These are phyloP conservation scores for Rhizoclosmatium globosum DNA, from an alignment of 192 early-diverging fungal species.

Conservation along the genomic window DNA sequence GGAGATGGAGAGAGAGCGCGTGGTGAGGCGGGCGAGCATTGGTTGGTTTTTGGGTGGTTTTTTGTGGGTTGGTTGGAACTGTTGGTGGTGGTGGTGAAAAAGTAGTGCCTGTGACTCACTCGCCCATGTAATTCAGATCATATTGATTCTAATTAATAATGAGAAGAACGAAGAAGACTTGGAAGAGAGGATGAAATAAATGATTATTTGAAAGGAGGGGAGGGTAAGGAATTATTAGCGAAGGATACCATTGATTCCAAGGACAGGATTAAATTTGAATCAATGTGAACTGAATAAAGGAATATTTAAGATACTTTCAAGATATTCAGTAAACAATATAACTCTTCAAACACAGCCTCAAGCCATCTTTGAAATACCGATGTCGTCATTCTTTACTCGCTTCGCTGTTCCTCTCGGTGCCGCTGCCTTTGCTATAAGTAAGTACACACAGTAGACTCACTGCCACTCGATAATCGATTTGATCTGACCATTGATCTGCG, in stretches of 20 bases:
- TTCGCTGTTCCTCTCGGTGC: not conserved
- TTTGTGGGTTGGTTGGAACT: not conserved
- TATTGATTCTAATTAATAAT: not conserved
- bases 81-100: not conserved
- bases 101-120: not conserved
- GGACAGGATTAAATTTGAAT: not conserved
- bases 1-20: not conserved
- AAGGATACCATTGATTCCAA: not conserved
- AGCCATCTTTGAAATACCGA: not conserved
- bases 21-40: conserved; percentile 1
- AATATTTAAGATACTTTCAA: too few relatives aligned
- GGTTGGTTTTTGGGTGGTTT: not conserved
- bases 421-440: not conserved
- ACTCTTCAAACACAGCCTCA: not conserved
- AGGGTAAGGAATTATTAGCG: not conserved
- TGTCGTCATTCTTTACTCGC: not conserved
- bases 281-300: not conserved
- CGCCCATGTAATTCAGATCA: not conserved
- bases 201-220: not conserved
- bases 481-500: too few relatives aligned
- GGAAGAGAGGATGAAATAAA: not conserved
- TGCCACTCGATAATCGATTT: not conserved
- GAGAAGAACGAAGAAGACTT: not conserved
- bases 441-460: not conserved
- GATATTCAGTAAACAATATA: too few relatives aligned